Evolutionary conservation across 306 rosid genomes (phyloP), one percentile per base, ranked within the genome.

Genomic region (Cucumis melo): DNA sequence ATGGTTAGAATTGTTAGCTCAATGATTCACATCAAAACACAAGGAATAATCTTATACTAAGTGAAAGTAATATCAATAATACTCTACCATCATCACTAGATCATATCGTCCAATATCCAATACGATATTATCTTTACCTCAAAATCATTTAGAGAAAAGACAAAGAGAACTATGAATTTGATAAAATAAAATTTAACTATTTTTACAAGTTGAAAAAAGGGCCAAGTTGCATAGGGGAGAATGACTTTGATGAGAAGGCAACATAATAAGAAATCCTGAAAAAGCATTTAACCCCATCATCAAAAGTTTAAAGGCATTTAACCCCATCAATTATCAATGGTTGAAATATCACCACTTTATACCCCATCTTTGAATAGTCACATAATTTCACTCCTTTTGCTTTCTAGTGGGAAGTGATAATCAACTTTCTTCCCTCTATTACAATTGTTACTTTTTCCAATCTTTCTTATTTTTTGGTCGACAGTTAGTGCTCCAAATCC

Each of bases 261-360:
- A 58, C 58, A 58, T 75, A 44, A 44, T 57, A 76, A 58, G 59
- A 41, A 57, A 19, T 24, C 54, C 44, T 76, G 46, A 76, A 59
- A 55, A 57, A 55, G 54, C 53, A 56, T 54, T 75, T 55, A 61
- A 77, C 46, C 60, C 73, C 79, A 76, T 42, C 79, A 61, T 55
- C 44, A 57, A 55, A 75, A 75, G 65, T 53, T 34, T 75, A 38
- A 59, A 42, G 70, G 24, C 55, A 57, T 55, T 74, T 17, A 74
- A 32, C 13, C 48, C 42, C 53, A 74, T 74, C 54, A 51, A 74
- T 74, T 17, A 74, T 59, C 20, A 59, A 63, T 19, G 80, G 80
- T 60, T 60, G 60, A 76, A 76, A 42, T 54, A 58, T 58, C 68
- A 38, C 57, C 23, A 39, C 23, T 76, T 41, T 41, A 24, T 75